Evolutionary conservation across 1,139 yeast species (phyloP).

Genomic region (Scheffersomyces quercinus): DNA sequence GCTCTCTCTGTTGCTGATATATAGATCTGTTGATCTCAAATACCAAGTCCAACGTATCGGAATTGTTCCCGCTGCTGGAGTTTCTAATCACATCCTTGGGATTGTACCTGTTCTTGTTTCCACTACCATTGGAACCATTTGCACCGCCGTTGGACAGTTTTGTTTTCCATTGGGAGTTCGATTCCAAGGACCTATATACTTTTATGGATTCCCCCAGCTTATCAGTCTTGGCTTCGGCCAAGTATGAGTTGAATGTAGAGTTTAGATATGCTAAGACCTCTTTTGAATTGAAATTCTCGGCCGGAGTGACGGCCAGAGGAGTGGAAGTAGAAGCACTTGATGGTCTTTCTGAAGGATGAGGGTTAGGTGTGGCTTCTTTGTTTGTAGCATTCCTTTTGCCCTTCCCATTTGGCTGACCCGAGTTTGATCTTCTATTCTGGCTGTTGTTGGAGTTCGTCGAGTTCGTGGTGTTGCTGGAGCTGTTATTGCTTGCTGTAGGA

Average conservation of each 20-base stretch:
- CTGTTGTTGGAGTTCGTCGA: neutral
- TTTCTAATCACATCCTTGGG: conserved; percentile 18
- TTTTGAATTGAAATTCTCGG: conserved; percentile 12
- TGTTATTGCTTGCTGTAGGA: neutral
- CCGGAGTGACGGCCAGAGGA: too few relatives aligned
- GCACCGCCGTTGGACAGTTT: conserved; percentile 7
- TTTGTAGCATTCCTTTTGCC: too few relatives aligned
- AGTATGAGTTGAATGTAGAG: conserved; percentile 14
- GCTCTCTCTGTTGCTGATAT: conserved; percentile 12
- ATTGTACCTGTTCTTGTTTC: conserved; percentile 4
- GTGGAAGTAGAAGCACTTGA: conserved; percentile 1
- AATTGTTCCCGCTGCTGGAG: conserved; percentile 1
- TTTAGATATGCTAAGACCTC: conserved; percentile 19
- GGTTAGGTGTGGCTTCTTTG: too few relatives aligned
- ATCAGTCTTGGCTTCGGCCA: conserved; percentile 18
- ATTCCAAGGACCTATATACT: conserved; percentile 21
- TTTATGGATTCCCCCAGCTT: conserved; percentile 17
- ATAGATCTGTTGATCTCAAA: conserved; percentile 22
- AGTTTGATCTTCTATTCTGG: neutral
- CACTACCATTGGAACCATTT: conserved; percentile 4
- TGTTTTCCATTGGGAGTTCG: conserved; percentile 25
- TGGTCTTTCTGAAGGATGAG: too few relatives aligned
- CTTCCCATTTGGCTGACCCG: too few relatives aligned
- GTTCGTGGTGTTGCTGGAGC: conserved; percentile 1
- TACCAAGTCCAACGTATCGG: conserved; percentile 15